phyloP scores from a whole-genome alignment of 768 basidiomycete species.

The Phaeotremella fagi region DNA sequence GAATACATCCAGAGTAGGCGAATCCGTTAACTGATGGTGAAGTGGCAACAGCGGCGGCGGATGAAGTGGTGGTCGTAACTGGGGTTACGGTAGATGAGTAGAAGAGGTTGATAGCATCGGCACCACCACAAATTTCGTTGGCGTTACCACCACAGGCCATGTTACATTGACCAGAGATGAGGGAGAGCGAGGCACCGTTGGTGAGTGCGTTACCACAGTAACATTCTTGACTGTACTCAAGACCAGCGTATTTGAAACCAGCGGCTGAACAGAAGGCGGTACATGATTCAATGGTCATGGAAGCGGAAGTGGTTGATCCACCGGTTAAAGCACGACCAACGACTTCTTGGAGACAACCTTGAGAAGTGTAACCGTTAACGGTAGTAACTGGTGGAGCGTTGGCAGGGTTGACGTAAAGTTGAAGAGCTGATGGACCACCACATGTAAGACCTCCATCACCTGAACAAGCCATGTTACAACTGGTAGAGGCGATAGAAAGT shows the following conservation, averaged over 20 bases:
- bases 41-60: constrained; percentile 6
- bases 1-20: constrained; percentile 21
- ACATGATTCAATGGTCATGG: constrained; percentile 32
- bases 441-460: constrained; percentile 10
- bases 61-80: not conserved
- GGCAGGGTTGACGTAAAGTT: constrained; percentile 20
- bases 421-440: constrained; percentile 15
- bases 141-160: constrained; percentile 35
- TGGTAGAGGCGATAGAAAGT: not conserved
- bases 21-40: constrained; percentile 18
- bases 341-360: constrained; percentile 31
- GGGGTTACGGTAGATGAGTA: not conserved
- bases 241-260: constrained; percentile 30
- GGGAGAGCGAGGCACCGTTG: constrained; percentile 23
- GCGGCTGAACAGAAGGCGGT: constrained; percentile 20
- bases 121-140: constrained; percentile 22
- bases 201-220: constrained; percentile 31
- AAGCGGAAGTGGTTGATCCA: constrained; percentile 12
- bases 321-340: constrained; percentile 37
- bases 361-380: constrained; percentile 21
- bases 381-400: constrained; percentile 16
- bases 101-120: constrained; percentile 21
- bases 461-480: constrained; percentile 17
- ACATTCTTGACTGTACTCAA: constrained; percentile 33
- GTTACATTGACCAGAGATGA: constrained; percentile 17